phyloP scores from a whole-genome alignment of 208 protist genomes.

The Acanthamoeba healyi region DNA sequence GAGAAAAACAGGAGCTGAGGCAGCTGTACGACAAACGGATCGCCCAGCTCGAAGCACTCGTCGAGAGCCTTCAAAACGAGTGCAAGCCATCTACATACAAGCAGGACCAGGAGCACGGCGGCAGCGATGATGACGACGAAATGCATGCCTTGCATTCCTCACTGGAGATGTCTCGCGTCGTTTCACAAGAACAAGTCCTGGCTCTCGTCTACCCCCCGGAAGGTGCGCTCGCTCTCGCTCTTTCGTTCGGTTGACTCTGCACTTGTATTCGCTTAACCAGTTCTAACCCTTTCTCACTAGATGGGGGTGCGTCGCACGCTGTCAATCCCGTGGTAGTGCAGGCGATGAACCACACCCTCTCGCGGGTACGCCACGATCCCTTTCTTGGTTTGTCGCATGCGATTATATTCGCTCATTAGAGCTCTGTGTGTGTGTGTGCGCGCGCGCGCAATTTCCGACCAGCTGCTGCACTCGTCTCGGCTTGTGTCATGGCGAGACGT shows the following conservation, averaged over 20 bases:
- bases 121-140: neutral
- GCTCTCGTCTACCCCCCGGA: neutral
- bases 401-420: too few relatives aligned
- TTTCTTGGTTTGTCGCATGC: too few relatives aligned
- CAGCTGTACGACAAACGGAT: neutral
- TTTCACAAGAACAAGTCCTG: neutral
- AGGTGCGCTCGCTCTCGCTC: neutral
- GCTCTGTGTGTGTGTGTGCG: neutral
- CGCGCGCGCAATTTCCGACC: neutral
- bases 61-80: neutral
- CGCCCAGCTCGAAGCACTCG: neutral
- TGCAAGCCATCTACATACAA: neutral
- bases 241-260: neutral
- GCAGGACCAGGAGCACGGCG: neutral
- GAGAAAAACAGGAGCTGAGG: neutral
- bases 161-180: neutral
- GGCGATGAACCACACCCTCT: constrained; percentile 23
- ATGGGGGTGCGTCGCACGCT: neutral
- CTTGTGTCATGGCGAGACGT: neutral
- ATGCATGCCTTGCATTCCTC: neutral
- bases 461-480: neutral
- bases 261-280: neutral
- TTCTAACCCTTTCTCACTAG: neutral
- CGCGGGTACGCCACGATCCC: neutral
- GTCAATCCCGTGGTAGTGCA: constrained; percentile 2